A percentile compares a stretch with the other conserved stretches of the same genome.
These are phyloP conservation scores for Teunomyces atbi DNA, from an alignment of 805 yeast species.

Conservation along the genomic window DNA sequence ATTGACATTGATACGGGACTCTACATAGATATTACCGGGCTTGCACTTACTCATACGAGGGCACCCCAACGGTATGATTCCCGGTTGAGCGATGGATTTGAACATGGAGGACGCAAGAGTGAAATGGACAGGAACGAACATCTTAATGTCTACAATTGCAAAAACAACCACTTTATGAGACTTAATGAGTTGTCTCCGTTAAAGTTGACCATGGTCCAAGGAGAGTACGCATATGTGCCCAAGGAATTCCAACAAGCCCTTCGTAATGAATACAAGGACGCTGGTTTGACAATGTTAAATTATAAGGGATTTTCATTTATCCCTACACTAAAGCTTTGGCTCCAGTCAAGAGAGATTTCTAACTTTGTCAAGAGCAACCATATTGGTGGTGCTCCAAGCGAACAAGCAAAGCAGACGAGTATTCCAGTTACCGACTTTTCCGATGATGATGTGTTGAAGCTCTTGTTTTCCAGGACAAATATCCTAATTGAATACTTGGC, in stretches of 20 bases:
- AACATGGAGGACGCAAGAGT: neutral
- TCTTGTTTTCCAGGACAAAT: slow-evolving; percentile 22
- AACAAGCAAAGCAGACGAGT: neutral
- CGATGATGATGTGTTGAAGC: slow-evolving; percentile 24
- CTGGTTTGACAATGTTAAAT: slow-evolving; percentile 9
- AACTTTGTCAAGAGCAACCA: slow-evolving; percentile 6
- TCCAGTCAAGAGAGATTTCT: slow-evolving; percentile 20
- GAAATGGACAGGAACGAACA: slow-evolving; percentile 22
- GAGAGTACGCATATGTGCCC: slow-evolving; percentile 36
- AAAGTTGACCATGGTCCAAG: slow-evolving; percentile 31
- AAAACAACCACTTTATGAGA: slow-evolving; percentile 34
- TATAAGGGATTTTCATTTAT: slow-evolving; percentile 46
- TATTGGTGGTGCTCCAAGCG: slow-evolving; percentile 1
- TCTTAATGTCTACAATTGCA: slow-evolving; percentile 35
- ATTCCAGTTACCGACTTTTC: slow-evolving; percentile 10
- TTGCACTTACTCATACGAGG: slow-evolving; percentile 29
- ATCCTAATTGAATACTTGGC: slow-evolving; percentile 29
- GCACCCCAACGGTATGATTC: slow-evolving; percentile 18
- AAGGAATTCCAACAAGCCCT: slow-evolving; percentile 27
- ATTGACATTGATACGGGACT: slow-evolving; percentile 48
- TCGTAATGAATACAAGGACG: slow-evolving; percentile 26
- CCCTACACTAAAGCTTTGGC: slow-evolving; percentile 58
- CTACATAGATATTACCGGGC: slow-evolving; percentile 42
- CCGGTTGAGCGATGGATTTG: slow-evolving; percentile 4
- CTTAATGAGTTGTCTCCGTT: slow-evolving; percentile 34